A percentile compares a stretch with the other conserved stretches of the same genome.
phyloP scores from a whole-genome alignment of 163 green algal genomes.

The Scenedesmus sp. region DNA sequence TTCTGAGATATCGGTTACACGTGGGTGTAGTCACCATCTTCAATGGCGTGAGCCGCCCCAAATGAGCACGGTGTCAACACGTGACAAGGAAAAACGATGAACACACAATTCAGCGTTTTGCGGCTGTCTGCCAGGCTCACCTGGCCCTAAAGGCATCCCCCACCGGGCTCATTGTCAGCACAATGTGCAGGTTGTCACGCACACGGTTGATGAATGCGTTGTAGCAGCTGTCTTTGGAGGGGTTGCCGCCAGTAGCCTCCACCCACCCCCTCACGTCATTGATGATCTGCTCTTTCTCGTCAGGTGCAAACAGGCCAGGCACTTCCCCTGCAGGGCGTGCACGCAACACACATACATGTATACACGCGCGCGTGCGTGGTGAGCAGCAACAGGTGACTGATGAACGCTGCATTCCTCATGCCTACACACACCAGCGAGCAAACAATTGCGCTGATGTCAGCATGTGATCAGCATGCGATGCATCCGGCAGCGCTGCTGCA shows the following conservation, averaged over 20 bases:
- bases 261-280: slow-evolving; percentile 83
- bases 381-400: neutral
- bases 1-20: no score
- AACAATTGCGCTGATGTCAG: neutral
- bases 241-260: slow-evolving; percentile 64
- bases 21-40: no score
- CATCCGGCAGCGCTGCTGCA: neutral
- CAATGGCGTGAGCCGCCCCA: no score
- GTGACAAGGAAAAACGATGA: no score
- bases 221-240: slow-evolving; percentile 83
- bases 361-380: neutral
- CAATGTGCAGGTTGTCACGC: slow-evolving; percentile 90
- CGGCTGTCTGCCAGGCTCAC: neutral
- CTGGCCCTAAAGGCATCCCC: slow-evolving; percentile 81
- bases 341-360: neutral
- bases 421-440: neutral
- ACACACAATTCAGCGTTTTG: no score
- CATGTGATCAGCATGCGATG: no score
- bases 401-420: neutral
- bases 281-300: slow-evolving; percentile 89
- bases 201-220: slow-evolving; percentile 86
- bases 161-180: slow-evolving; percentile 92
- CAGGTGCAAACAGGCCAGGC: slow-evolving; percentile 77
- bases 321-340: slow-evolving; percentile 54
- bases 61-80: no score